Base-by-base conservation (phyloP, 2,329 filamentous ascomycete genomes). In the Neofusicoccum kwambonambiense region DNA sequence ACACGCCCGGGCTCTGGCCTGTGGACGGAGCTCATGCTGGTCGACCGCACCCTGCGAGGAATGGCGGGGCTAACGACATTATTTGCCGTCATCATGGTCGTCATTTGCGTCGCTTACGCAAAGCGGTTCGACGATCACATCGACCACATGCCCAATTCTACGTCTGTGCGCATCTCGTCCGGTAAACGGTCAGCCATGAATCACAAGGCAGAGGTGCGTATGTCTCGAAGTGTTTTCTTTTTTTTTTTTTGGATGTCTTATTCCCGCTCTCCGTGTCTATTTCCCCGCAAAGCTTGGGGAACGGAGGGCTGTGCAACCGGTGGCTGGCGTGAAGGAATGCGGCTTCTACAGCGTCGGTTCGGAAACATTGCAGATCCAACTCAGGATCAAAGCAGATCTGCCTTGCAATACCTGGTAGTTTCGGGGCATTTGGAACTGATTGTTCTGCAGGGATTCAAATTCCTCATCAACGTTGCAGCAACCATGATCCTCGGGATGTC, bases 401-500 rank as follows among this genome's bases (percentile, higher is more conserved):
- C 19, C 3, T 22, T 22, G 27, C 27, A 31, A 1, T 31, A 5
- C 27, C 27, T 31, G 27, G 27, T 31, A 7, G 27, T 31, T 31
- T 31, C 6, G 27, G 27, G 27, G 27, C 5, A 31, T 7, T 31
- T 7, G 4, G 6, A 31, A 31, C 6, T 31, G 27, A 31, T 31
- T 31, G 27, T 31, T 31, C 27, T 31, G 27, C 27, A 31, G 61
- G 54, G 44, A n/a, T 41, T 60, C 35, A 64, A 64, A 17, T 64
- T 75, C 3, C 45, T 74, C 4, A 72, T 74, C 62, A 75, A 76
- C 64, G 63, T 72, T 3, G 72, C 69, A 6, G 72, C 71, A 2
- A 75, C 73, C 11, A 73, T 74, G 69, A 65, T 74, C 5, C 65
- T 76, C 4, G 72, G 73, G 9, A 73, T 73, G 69, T 72, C 70